These are phyloP conservation scores for Fusarium circinatum DNA, from an alignment of 2,329 filamentous ascomycete species.

Conservation along the genomic window DNA sequence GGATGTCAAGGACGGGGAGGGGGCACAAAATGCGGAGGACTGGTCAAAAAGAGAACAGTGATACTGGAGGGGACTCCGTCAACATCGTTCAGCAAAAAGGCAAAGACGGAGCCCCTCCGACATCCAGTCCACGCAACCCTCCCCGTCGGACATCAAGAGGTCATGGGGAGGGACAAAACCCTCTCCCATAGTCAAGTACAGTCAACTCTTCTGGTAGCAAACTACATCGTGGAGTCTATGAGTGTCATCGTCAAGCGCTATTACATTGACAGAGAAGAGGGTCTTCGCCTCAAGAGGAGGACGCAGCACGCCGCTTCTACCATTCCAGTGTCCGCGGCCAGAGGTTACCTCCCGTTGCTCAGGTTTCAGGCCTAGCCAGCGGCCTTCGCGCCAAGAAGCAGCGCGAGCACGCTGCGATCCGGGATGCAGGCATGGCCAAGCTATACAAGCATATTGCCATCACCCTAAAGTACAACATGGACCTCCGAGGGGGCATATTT, in stretches of 20 bases:
- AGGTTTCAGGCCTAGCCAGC: too few relatives aligned
- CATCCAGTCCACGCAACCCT: too few relatives aligned
- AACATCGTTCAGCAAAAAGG: too few relatives aligned
- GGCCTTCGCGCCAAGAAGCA: neutral
- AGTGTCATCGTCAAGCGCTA: neutral
- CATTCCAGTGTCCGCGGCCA: too few relatives aligned
- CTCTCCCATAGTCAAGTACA: neutral
- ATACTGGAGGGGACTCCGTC: too few relatives aligned
- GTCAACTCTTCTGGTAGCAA: neutral
- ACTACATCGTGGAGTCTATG: neutral
- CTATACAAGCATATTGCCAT: neutral
- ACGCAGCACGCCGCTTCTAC: too few relatives aligned
- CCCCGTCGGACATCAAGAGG: too few relatives aligned
- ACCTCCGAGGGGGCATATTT: neutral
- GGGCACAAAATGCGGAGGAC: too few relatives aligned
- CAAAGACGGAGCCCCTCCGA: too few relatives aligned
- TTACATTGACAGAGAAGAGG: conserved; percentile 19
- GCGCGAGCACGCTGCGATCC: neutral
- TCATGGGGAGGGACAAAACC: neutral
- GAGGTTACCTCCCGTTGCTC: too few relatives aligned
- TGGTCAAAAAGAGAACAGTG: too few relatives aligned
- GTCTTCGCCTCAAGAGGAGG: neutral
- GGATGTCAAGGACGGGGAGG: too few relatives aligned
- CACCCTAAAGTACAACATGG: neutral
- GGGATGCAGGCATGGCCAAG: neutral